Conservation (phyloP, 495 filamentous ascomycete species). For the Xylaria intraflava region DNA sequence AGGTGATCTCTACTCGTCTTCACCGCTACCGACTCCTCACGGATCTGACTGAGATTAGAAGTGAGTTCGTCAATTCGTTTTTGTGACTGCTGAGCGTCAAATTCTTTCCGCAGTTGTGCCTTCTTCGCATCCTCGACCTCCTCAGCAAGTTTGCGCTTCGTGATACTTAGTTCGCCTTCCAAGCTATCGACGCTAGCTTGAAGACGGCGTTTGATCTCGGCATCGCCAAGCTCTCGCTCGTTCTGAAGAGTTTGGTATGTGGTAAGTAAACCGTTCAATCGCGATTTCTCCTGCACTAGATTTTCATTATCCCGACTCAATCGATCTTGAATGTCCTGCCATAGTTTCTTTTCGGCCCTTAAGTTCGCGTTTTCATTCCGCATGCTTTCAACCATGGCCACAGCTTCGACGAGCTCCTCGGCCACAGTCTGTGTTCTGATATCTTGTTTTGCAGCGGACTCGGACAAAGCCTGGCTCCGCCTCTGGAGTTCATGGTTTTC, state of each 20-base stretch:
- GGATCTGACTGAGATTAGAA: slow-evolving; percentile 63
- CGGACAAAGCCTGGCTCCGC: slow-evolving; percentile 64
- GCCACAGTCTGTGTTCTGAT: slow-evolving; percentile 82
- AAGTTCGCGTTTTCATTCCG: slow-evolving; percentile 87
- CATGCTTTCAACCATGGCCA: slow-evolving; percentile 74
- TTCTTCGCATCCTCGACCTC: slow-evolving; percentile 80
- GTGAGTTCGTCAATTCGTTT: slow-evolving; percentile 86
- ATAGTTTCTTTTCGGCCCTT: slow-evolving; percentile 84
- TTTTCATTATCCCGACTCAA: slow-evolving; percentile 78
- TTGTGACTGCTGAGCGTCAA: slow-evolving; percentile 75
- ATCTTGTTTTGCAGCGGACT: slow-evolving; percentile 82
- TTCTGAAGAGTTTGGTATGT: slow-evolving; percentile 81
- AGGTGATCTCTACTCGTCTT: slow-evolving; percentile 85
- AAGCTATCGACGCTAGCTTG: slow-evolving; percentile 69
- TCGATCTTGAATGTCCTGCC: slow-evolving; percentile 84
- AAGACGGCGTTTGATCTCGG: slow-evolving; percentile 69
- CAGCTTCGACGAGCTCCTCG: slow-evolving; percentile 85
- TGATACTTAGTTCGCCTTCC: slow-evolving; percentile 67
- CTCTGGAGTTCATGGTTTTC: slow-evolving; percentile 83
- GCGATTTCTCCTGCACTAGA: slow-evolving; percentile 72
- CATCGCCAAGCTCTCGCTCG: slow-evolving; percentile 79
- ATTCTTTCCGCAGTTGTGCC: slow-evolving; percentile 71
- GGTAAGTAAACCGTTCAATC: slow-evolving; percentile 70
- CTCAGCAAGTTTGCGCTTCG: slow-evolving; percentile 76
- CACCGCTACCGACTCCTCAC: slow-evolving; percentile 73